Conservation (phyloP, 2,329 filamentous ascomycete genomes). For the Pseudocercospora pini-densiflorae region DNA sequence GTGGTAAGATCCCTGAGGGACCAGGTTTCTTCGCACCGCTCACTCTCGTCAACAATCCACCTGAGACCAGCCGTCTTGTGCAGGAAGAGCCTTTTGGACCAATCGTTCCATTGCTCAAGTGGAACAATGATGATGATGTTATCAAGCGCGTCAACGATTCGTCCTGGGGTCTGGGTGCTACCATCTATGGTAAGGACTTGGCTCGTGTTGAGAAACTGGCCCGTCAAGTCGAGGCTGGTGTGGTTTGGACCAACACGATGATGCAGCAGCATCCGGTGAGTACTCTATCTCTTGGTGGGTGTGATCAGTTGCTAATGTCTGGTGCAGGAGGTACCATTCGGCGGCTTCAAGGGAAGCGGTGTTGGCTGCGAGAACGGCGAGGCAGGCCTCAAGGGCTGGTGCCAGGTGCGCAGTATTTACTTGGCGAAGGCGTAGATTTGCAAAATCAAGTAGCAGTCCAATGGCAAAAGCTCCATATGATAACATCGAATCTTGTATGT, state of each 20-base stretch:
- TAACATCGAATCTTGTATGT: too few species aligned
- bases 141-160: slow-evolving; percentile 48
- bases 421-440: slow-evolving; percentile 43
- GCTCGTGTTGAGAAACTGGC: slow-evolving; percentile 73
- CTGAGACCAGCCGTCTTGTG: slow-evolving; percentile 85
- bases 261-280: slow-evolving; percentile 31
- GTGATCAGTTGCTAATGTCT: slow-evolving; percentile 4
- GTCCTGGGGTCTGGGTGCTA: slow-evolving; percentile 88
- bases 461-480: too few species aligned
- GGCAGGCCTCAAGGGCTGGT: slow-evolving; percentile 47
- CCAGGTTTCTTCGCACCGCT: slow-evolving; percentile 55
- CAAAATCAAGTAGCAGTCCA: too few species aligned
- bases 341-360: slow-evolving; percentile 69
- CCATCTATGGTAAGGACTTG: slow-evolving; percentile 90
- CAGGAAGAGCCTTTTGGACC: slow-evolving; percentile 93
- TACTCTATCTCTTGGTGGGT: not conserved
- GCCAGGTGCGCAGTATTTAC: slow-evolving; percentile 49
- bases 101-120: slow-evolving; percentile 86
- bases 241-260: slow-evolving; percentile 61
- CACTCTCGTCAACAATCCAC: slow-evolving; percentile 76
- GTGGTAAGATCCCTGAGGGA: too few species aligned
- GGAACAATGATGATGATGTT: slow-evolving; percentile 51
- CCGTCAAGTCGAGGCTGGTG: slow-evolving; percentile 83
- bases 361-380: slow-evolving; percentile 59
- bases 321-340: slow-evolving; percentile 57